Conservation (phyloP, 345 rosid species). For the Citrus australasica region DNA sequence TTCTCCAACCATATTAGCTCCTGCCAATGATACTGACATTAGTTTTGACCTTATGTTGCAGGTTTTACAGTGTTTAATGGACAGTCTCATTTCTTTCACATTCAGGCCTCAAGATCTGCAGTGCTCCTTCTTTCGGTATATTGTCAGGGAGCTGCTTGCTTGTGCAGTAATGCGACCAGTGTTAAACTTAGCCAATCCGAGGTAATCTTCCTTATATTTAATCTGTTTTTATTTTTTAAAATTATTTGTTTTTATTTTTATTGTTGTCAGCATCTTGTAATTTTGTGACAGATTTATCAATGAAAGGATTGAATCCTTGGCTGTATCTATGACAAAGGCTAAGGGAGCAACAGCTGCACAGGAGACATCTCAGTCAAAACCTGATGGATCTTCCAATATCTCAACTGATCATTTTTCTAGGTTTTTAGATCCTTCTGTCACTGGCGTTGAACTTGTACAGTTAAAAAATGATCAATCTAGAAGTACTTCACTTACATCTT, state of each 20-base stretch:
- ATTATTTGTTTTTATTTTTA: slow-evolving; percentile 5
- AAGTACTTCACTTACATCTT: slow-evolving; percentile 29
- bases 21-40: slow-evolving; percentile 4
- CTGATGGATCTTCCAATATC: slow-evolving; percentile 55
- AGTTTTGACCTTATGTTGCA: slow-evolving; percentile 25
- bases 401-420: slow-evolving; percentile 69
- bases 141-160: slow-evolving; percentile 89
- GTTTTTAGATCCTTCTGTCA: slow-evolving; percentile 72
- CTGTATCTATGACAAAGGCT: slow-evolving; percentile 55
- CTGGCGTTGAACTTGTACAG: slow-evolving; percentile 93
- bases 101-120: slow-evolving; percentile 86
- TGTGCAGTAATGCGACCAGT: slow-evolving; percentile 94
- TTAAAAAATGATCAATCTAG: slow-evolving; percentile 56
- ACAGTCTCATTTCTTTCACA: slow-evolving; percentile 72
- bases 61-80: slow-evolving; percentile 94
- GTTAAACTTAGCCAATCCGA: slow-evolving; percentile 82
- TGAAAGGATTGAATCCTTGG: slow-evolving; percentile 79
- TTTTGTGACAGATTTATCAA: slow-evolving; percentile 71
- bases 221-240: background rate
- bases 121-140: slow-evolving; percentile 72
- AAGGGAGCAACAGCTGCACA: slow-evolving; percentile 41
- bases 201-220: slow-evolving; percentile 39
- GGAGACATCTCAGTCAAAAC: slow-evolving; percentile 50
- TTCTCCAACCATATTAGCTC: slow-evolving; percentile 10
- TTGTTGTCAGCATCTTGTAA: slow-evolving; percentile 14